Evolutionary conservation across 805 yeast genomes (phyloP).

Genomic region (Metschnikowia picachoensis): DNA sequence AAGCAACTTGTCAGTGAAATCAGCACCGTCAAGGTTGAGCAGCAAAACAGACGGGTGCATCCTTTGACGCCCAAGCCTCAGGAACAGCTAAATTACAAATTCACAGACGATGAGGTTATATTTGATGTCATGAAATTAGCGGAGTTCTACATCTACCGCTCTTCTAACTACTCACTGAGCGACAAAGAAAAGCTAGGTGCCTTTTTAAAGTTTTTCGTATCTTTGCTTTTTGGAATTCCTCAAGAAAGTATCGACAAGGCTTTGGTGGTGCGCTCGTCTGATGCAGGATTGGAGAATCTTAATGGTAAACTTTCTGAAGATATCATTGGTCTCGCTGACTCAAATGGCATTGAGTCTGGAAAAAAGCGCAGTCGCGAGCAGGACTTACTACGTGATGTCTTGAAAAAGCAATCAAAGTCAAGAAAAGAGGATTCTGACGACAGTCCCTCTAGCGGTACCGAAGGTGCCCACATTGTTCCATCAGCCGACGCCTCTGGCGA

Average conservation of each 20-base stretch:
- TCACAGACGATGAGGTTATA: slow-evolving; percentile 64
- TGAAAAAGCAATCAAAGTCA: slow-evolving; percentile 46
- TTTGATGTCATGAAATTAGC: slow-evolving; percentile 70
- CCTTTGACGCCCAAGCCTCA: slow-evolving; percentile 88
- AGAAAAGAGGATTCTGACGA: slow-evolving; percentile 35
- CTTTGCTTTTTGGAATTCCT: slow-evolving; percentile 66
- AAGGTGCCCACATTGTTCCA: slow-evolving; percentile 29
- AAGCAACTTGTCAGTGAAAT: slow-evolving; percentile 89
- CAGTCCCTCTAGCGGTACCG: slow-evolving; percentile 30
- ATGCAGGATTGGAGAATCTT: slow-evolving; percentile 17
- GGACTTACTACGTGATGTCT: slow-evolving; percentile 58
- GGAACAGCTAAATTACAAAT: slow-evolving; percentile 58
- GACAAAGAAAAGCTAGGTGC: slow-evolving; percentile 76
- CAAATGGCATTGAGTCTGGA: slow-evolving; percentile 11
- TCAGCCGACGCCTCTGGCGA: slow-evolving; percentile 38
- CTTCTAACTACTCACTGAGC: slow-evolving; percentile 69
- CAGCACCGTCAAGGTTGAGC: slow-evolving; percentile 88
- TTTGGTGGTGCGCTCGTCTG: slow-evolving; percentile 22
- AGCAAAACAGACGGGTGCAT: slow-evolving; percentile 77
- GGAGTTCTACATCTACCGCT: slow-evolving; percentile 60
- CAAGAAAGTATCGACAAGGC: slow-evolving; percentile 44
- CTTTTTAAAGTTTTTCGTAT: slow-evolving; percentile 66
- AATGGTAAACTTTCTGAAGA: slow-evolving; percentile 12
- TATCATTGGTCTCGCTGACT: slow-evolving; percentile 13
- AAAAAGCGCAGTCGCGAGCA: slow-evolving; percentile 52